Evolutionary conservation across 2,329 filamentous ascomycete genomes (phyloP), one percentile per base, ranked within the genome.

Genomic region (Stachybotrys chlorohalonatus): DNA sequence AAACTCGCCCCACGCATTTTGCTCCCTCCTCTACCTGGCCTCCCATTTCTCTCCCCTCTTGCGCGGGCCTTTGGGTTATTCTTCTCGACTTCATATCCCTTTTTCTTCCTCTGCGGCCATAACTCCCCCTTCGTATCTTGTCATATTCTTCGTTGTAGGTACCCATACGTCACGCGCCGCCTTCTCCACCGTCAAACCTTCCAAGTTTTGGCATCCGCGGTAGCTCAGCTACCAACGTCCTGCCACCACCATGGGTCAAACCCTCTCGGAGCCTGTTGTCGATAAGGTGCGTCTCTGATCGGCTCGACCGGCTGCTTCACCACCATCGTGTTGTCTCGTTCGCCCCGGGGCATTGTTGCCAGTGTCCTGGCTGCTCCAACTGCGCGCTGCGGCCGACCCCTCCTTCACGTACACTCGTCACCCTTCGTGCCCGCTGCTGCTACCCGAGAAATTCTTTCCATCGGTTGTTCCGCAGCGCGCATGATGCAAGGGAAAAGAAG

Each of bases 241-340:
- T 57, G 62, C 53, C 58, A 55, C 54, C 68, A 62, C 60, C 76
- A 99, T 99, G 94, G 94, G 94, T 83, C 94, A 99, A 82, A 99
- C 94, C 75, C 86, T 99, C 70, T 97, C 93, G 68, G 94, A 99
- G 81, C 94, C 94, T 68, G 92, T 99, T 69, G 89, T 96, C 73
- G 94, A 97, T 72, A 99, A 99, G 92, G 94, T 99, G 61, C 61
- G 68, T 67, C 56, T 36, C 17, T 49, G 42, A 49, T 32, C 52
- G 52, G 46, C 52, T 36, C 60, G 54, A 51, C 24, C 24, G n/a
- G 24, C 49, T 48, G 36, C 13, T 42, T 42, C 36, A 13, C 13
- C 36, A 13, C 36, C 13, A 42, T 42, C 56, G 54, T 57, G 45
- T 53, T 56, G 47, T 55, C 54, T 13, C 16, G 13, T 16, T 30